Percentiles rank a stretch among this genome's conserved stretches.
Conservation (phyloP, 805 yeast genomes). For the Zygoascus biomembranicola region DNA sequence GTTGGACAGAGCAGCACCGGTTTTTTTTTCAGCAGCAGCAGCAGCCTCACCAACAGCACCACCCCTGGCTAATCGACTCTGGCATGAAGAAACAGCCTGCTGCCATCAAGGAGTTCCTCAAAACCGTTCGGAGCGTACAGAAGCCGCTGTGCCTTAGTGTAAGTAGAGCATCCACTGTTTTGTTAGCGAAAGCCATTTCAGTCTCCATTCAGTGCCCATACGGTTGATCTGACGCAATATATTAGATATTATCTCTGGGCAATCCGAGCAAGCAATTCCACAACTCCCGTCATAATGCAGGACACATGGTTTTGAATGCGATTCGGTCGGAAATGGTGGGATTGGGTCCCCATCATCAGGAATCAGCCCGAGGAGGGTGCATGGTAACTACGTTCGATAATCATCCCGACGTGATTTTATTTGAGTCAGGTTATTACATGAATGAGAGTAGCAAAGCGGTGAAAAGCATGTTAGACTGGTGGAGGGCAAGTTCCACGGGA, state of each 20-base stretch:
- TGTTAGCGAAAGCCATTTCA: neutral
- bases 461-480: conserved; percentile 38
- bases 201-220: neutral
- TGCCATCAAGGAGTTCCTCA: neutral
- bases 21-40: too few relatives aligned
- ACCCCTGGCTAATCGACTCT: too few relatives aligned
- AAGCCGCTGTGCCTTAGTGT: neutral
- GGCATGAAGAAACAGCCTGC: neutral
- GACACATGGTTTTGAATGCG: conserved; percentile 46
- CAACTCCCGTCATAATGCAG: conserved; percentile 71
- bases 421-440: conserved; percentile 55
- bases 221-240: neutral
- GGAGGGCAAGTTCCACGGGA: neutral
- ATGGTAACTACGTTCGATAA: conserved; percentile 14
- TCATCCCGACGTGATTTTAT: conserved; percentile 31
- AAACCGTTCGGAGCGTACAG: neutral
- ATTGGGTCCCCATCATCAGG: conserved; percentile 4
- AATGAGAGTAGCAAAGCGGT: conserved; percentile 60
- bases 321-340: conserved; percentile 11
- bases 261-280: conserved; percentile 61
- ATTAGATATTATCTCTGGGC: conserved; percentile 45
- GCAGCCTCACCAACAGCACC: too few relatives aligned
- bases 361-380: neutral
- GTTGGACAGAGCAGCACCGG: too few relatives aligned
- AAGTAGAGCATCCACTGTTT: neutral